These are phyloP conservation scores for Rutstroemia sp. DNA, from an alignment of 2,329 filamentous ascomycete genomes.

Conservation along the genomic window DNA sequence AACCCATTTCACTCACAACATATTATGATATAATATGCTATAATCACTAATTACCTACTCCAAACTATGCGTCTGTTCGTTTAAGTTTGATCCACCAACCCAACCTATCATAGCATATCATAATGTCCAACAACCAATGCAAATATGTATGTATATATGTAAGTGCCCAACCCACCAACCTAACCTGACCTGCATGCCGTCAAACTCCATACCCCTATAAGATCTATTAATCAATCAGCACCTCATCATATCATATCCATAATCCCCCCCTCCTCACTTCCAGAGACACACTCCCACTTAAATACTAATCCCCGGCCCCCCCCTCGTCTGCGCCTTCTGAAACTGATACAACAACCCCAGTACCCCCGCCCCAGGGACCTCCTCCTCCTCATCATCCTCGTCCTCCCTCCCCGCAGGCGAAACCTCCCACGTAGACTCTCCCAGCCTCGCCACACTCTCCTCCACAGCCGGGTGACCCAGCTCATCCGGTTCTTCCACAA, in stretches of 20 bases:
- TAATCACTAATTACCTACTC: too few species aligned
- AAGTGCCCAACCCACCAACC: too few species aligned
- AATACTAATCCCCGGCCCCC: constrained; percentile 33
- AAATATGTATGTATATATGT: too few species aligned
- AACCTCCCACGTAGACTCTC: constrained; percentile 40
- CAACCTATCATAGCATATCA: too few species aligned
- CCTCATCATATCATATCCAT: neutral
- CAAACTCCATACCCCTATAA: too few species aligned
- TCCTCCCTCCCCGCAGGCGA: constrained; percentile 32
- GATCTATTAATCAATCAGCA: neutral
- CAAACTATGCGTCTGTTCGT: too few species aligned
- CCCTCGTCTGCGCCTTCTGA: constrained; percentile 51
- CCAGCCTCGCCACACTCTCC: constrained; percentile 22
- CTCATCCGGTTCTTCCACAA: constrained; percentile 50
- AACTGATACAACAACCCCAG: constrained; percentile 61
- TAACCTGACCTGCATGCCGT: too few species aligned
- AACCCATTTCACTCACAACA: too few species aligned
- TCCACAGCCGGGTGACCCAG: constrained; percentile 20
- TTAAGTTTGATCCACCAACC: too few species aligned
- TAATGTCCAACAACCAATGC: too few species aligned
- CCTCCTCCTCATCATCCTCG: constrained; percentile 40
- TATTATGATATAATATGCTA: too few species aligned
- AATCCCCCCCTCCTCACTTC: neutral
- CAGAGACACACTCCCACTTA: constrained; percentile 11
- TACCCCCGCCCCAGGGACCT: constrained; percentile 44